Evolutionary conservation across 2,329 filamentous ascomycete species (phyloP).

Genomic region (Pezicula radicicola): DNA sequence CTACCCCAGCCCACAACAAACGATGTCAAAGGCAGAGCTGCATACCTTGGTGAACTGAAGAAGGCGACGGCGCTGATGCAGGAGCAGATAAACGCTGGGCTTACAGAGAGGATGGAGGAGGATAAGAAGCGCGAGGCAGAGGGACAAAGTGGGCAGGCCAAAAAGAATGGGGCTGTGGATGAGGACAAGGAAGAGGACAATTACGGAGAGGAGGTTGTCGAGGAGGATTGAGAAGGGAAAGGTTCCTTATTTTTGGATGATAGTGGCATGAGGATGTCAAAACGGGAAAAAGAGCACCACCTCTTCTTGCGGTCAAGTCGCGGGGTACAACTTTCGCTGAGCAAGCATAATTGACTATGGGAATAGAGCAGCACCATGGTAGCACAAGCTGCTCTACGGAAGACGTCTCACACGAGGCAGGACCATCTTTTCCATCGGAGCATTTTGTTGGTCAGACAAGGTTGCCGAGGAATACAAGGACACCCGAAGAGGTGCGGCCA

Average conservation of each 20-base stretch:
- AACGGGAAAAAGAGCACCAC: no score
- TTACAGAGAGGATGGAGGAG: slow-evolving; percentile 72
- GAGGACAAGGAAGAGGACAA: slow-evolving; percentile 68
- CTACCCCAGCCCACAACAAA: slow-evolving; percentile 33
- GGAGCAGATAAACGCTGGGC: slow-evolving; percentile 63
- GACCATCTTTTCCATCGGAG: no score
- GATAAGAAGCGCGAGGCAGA: slow-evolving; percentile 54
- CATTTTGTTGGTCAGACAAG: no score
- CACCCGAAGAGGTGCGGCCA: background rate
- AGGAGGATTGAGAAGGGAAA: slow-evolving; percentile 52
- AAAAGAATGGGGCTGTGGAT: slow-evolving; percentile 35
- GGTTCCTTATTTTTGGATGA: background rate
- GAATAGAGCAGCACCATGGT: no score
- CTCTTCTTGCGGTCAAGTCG: no score
- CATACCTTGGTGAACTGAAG: slow-evolving; percentile 59
- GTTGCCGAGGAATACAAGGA: background rate
- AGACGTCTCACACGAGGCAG: no score
- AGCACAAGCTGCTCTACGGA: no score
- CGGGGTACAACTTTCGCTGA: no score
- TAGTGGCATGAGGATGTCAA: no score
- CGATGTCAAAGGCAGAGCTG: slow-evolving; percentile 47
- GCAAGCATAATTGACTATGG: no score
- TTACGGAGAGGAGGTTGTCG: slow-evolving; percentile 79
- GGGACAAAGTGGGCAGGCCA: slow-evolving; percentile 20
- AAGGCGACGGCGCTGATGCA: slow-evolving; percentile 57